phyloP scores from a whole-genome alignment of 2,329 filamentous ascomycete species.

The Botrytis hyacinthi region DNA sequence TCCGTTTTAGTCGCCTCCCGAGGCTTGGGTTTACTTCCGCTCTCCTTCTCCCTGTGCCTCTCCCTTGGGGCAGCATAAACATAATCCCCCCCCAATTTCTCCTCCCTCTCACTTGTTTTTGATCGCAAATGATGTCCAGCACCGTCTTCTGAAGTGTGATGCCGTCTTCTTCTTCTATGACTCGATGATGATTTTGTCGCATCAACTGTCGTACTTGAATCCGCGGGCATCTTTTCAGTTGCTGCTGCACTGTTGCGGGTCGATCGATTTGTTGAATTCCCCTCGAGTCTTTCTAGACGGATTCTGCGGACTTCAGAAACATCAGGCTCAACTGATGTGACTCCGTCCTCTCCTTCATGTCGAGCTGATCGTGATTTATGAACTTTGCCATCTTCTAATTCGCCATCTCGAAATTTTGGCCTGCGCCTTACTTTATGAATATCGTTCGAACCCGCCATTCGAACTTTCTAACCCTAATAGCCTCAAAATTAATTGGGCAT shows the following conservation, averaged over 20 bases:
- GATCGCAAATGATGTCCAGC: conserved; percentile 28
- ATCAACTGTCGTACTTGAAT: conserved; percentile 32
- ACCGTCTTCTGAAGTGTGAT: conserved; percentile 26
- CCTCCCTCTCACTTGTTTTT: conserved; percentile 21
- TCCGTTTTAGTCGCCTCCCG: conserved; percentile 25
- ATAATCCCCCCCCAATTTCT: conserved; percentile 24
- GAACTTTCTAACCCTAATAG: neutral
- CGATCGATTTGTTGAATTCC: conserved; percentile 19
- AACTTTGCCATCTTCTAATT: conserved; percentile 29
- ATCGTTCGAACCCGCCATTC: conserved; percentile 15
- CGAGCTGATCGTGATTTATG: conserved; percentile 25
- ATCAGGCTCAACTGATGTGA: conserved; percentile 28
- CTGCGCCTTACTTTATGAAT: conserved; percentile 27
- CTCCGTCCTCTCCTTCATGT: conserved; percentile 16
- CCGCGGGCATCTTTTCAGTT: conserved; percentile 29
- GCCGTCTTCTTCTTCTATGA: conserved; percentile 28
- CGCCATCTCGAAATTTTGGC: conserved; percentile 25
- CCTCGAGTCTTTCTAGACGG: conserved; percentile 35
- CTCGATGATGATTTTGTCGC: conserved; percentile 27
- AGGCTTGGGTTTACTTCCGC: conserved; percentile 14
- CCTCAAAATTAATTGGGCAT: conserved; percentile 8
- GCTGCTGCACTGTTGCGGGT: conserved; percentile 24
- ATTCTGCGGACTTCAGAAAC: conserved; percentile 30
- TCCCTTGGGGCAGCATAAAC: conserved; percentile 29
- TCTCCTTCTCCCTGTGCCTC: conserved; percentile 9